Evolutionary conservation across 192 early-diverging fungal species (phyloP), one percentile per base, ranked within the genome.

Genomic region (Spizellomyces punctatus): DNA sequence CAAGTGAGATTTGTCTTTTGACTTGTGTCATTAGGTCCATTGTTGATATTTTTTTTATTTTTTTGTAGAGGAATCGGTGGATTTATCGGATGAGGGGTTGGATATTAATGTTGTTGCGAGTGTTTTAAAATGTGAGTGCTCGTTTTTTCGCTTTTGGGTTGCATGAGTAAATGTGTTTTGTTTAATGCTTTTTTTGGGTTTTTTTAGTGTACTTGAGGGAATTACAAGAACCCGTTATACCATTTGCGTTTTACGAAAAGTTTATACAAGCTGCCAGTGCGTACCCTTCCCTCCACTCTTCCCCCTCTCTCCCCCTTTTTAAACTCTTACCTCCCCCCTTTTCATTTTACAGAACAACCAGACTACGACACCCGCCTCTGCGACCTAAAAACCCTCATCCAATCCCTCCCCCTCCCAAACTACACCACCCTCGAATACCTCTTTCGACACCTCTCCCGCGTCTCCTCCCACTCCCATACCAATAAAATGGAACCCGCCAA

Each of bases 351-450:
- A 74, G 57, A 71, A 84, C 45, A 70, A 73, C 27, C 27, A 22
- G 89, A 91, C 46, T 91, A 91, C 64, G 86, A 94, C 61, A 85
- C 85, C 43, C 81, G 88, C 16, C 82, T 93, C 65, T 88, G 85
- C 67, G 77, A 81, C 48, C 76, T 92, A 46, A 92, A 93, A 67
- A 86, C 74, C 4, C 58, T 91, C 46, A 78, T 94, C 19, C 90
- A 91, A 47, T 17, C 63, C 36, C 65, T 88, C n/a, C 85, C 86
- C 6, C 59, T 63, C 17, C 68, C 62, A 12, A 81, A 88, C 71
- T 85, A 81, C 69, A 67, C 70, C 61, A 79, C 80, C n/a, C 72
- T 88, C 5, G 82, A 83, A 54, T 86, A 75, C 67, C 58, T 88
- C 8, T 71, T 86, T 57, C 71, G 77, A 27, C 86, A 88, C 77